phyloP scores from a whole-genome alignment of 2,329 filamentous ascomycete genomes.

The Alternaria dauci region DNA sequence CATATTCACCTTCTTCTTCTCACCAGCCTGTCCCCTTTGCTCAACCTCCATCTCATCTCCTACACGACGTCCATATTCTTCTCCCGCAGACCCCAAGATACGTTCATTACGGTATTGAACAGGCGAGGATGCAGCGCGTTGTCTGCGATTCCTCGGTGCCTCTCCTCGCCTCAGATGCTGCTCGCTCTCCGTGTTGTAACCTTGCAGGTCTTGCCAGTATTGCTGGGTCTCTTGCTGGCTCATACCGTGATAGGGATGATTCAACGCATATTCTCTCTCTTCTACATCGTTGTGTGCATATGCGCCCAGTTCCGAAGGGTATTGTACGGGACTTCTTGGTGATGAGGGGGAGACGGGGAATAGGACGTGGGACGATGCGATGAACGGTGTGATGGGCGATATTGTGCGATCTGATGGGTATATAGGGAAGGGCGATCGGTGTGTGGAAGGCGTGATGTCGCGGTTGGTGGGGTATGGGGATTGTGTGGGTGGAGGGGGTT shows the following conservation, averaged over 20 bases:
- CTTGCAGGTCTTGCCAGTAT: constrained; percentile 2
- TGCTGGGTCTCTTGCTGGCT: not conserved
- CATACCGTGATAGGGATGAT: constrained; percentile 8
- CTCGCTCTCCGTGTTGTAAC: not conserved
- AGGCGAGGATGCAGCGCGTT: not conserved
- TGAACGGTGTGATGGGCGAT: not conserved
- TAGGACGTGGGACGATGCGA: not conserved
- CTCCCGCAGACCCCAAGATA: not conserved
- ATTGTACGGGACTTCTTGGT: not conserved
- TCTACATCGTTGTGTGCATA: not conserved
- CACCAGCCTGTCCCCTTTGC: not conserved
- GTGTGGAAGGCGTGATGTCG: not conserved
- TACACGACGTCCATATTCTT: not conserved
- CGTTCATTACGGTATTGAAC: not conserved
- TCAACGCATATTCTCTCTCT: not conserved
- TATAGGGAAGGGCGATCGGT: constrained; percentile 2
- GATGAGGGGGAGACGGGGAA: not conserved
- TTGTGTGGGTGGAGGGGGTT: constrained; percentile 8
- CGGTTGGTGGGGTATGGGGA: not conserved
- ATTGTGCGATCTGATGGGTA: not conserved
- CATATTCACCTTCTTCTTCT: not conserved
- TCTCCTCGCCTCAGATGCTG: not conserved
- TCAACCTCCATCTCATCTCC: not conserved
- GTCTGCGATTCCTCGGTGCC: not conserved
- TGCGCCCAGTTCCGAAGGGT: too few relatives aligned